Evolutionary conservation across 257 asterid genomes (phyloP).

Genomic region (Verbascum thapsus): DNA sequence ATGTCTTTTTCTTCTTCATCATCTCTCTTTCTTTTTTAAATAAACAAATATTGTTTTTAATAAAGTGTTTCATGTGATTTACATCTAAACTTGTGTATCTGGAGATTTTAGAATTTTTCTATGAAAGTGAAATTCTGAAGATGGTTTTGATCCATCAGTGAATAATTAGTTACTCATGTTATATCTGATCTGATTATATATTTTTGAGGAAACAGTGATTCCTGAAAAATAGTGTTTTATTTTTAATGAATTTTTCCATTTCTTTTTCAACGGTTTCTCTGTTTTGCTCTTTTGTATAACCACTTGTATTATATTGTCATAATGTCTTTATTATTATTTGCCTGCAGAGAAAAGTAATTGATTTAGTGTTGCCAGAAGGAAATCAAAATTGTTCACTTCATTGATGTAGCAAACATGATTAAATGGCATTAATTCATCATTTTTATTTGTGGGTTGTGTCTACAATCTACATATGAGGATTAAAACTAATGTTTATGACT

Average conservation of each 20-base stretch:
- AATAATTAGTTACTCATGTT: slow-evolving; percentile 8
- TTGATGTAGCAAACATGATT: too few relatives aligned
- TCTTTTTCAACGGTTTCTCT: too few relatives aligned
- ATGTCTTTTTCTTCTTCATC: too few relatives aligned
- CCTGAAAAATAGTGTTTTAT: too few relatives aligned
- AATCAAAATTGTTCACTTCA: background rate
- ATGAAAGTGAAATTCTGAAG: slow-evolving; percentile 27
- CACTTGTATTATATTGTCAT: too few relatives aligned
- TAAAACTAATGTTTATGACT: background rate
- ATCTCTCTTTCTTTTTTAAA: too few relatives aligned
- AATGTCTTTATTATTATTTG: slow-evolving; percentile 5
- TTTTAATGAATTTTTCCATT: slow-evolving; percentile 30
- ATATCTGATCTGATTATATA: too few relatives aligned
- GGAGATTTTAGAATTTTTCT: slow-evolving; percentile 25
- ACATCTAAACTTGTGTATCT: slow-evolving; percentile 10
- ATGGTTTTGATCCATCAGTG: slow-evolving; percentile 36
- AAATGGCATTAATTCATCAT: background rate
- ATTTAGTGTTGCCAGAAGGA: background rate
- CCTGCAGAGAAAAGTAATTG: slow-evolving; percentile 8
- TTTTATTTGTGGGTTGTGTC: background rate
- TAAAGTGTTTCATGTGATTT: slow-evolving; percentile 13
- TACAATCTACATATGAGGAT: background rate
- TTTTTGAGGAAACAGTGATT: too few relatives aligned
- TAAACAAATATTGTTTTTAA: too few relatives aligned
- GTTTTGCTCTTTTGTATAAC: too few relatives aligned